Evolutionary conservation across 345 rosid genomes (phyloP).

Genomic region (Lumnitzera littorea): DNA sequence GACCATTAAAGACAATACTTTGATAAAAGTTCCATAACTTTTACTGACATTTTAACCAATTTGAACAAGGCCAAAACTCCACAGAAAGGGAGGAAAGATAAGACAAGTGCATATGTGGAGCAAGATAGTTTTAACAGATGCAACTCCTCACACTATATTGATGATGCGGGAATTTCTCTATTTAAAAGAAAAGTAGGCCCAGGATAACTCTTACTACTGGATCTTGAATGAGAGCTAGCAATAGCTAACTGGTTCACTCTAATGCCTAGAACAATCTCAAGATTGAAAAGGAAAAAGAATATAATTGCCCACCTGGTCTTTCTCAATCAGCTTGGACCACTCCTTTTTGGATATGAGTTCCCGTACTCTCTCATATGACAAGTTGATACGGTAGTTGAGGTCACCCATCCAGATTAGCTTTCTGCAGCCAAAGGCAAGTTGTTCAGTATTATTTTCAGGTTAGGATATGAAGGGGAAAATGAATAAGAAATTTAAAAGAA

Average conservation of each 20-base stretch:
- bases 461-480: neutral
- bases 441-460: neutral
- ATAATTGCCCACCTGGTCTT: conserved; percentile 60
- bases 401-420: conserved; percentile 91
- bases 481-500: neutral
- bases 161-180: too few relatives aligned
- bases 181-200: too few relatives aligned
- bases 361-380: conserved; percentile 57
- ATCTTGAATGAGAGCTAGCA: too few relatives aligned
- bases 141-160: too few relatives aligned
- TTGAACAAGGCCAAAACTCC: too few relatives aligned
- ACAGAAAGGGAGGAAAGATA: too few relatives aligned
- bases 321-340: conserved; percentile 62
- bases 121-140: too few relatives aligned
- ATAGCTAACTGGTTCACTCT: neutral
- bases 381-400: conserved; percentile 77
- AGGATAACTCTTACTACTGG: too few relatives aligned
- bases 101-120: too few relatives aligned
- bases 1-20: too few relatives aligned
- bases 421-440: conserved; percentile 33
- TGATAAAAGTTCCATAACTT: too few relatives aligned
- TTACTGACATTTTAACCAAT: too few relatives aligned
- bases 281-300: neutral
- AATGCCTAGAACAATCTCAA: neutral
- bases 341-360: conserved; percentile 56